Percentiles rank a stretch among this genome's conserved stretches.
phyloP scores from a whole-genome alignment of 2,329 filamentous ascomycete species.

The Reticulascus tulasneorum region DNA sequence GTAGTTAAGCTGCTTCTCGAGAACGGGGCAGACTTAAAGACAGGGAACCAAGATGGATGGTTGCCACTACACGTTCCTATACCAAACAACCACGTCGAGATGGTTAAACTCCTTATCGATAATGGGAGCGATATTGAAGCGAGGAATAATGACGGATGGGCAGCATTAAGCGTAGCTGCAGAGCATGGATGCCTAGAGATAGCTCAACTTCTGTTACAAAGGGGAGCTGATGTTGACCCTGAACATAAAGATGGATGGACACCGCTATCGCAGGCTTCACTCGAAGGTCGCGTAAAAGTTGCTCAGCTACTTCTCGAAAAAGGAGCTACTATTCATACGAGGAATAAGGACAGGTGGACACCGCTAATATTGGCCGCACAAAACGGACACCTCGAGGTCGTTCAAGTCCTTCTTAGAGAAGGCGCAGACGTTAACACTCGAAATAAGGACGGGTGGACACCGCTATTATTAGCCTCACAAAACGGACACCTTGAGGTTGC shows the following conservation, averaged over 20 bases:
- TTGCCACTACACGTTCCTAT: background rate
- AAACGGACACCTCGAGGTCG: conserved; percentile 5
- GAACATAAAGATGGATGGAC: background rate
- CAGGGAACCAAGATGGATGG: background rate
- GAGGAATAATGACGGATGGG: background rate
- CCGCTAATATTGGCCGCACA: conserved; percentile 2
- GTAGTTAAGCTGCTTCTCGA: background rate
- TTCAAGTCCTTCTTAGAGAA: conserved; percentile 4
- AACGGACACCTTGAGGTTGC: conserved; percentile 1
- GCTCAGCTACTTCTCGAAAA: too few relatives aligned
- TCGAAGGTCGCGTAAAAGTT: too few relatives aligned
- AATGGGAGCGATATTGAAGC: background rate
- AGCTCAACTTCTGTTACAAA: background rate
- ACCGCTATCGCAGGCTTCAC: too few relatives aligned
- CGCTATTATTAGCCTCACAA: background rate
- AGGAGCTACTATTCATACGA: too few relatives aligned
- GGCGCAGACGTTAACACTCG: background rate
- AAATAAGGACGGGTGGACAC: background rate
- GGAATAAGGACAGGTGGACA: background rate
- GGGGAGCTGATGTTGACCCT: conserved; percentile 2
- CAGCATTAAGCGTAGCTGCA: background rate
- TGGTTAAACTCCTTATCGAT: background rate
- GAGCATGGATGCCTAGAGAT: background rate
- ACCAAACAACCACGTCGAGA: background rate
- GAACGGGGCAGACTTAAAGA: background rate